Evolutionary conservation across 2,329 filamentous ascomycete genomes (phyloP).

Genomic region (Diaporthe amygdali): DNA sequence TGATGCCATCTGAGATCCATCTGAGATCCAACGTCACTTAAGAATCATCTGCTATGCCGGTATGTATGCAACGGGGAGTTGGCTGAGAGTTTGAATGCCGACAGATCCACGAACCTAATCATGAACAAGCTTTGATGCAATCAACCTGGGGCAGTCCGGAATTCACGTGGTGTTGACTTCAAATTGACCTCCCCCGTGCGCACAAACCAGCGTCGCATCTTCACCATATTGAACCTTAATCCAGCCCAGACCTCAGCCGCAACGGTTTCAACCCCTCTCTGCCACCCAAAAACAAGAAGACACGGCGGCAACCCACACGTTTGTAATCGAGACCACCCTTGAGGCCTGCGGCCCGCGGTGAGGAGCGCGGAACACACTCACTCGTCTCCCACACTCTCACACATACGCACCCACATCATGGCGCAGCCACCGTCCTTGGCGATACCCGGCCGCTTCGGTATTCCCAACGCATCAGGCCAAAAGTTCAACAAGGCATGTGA

Average conservation of each 20-base stretch:
- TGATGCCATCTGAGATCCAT: neutral
- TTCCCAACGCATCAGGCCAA: neutral
- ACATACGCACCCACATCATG: neutral
- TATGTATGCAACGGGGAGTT: neutral
- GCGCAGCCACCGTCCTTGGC: neutral
- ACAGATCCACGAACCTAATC: neutral
- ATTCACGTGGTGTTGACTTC: neutral
- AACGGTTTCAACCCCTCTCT: conserved; percentile 6
- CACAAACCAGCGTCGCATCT: neutral
- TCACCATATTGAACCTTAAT: neutral
- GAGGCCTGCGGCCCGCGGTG: neutral
- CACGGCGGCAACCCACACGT: neutral
- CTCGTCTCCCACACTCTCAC: neutral
- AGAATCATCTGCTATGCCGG: too few relatives aligned
- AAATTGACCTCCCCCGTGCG: neutral
- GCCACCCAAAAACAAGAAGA: neutral
- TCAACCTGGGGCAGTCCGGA: neutral
- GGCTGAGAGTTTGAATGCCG: neutral
- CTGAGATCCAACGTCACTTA: neutral
- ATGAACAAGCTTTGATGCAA: neutral
- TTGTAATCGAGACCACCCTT: neutral
- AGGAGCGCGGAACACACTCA: neutral
- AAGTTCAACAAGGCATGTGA: conserved; percentile 26
- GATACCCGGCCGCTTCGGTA: conserved; percentile 2
- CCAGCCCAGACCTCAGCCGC: neutral